Evolutionary conservation across 495 filamentous ascomycete species (phyloP).

Genomic region (Neohortaea acidophila): DNA sequence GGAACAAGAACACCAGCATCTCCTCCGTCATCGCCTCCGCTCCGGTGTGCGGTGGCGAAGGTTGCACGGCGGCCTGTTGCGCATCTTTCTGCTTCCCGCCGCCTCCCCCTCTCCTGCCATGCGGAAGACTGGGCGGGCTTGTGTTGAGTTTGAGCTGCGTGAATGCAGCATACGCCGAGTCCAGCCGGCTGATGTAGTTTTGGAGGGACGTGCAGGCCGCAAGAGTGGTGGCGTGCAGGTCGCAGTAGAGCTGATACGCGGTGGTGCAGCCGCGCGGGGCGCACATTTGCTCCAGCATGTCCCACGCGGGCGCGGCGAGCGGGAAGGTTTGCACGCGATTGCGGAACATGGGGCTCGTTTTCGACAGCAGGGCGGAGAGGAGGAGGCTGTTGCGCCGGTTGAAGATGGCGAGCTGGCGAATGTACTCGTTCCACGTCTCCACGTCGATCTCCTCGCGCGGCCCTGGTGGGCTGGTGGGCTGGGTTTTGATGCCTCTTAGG

Average conservation of each 20-base stretch:
- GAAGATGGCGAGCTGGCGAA: slow-evolving; percentile 15
- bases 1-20: slow-evolving; percentile 10
- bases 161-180: slow-evolving; percentile 5
- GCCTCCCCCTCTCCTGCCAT: not conserved
- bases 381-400: slow-evolving; percentile 10
- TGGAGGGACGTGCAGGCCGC: slow-evolving; percentile 1
- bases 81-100: not conserved
- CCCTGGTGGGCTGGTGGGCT: not conserved
- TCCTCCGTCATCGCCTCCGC: slow-evolving; percentile 7
- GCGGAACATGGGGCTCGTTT: slow-evolving; percentile 3
- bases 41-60: not conserved
- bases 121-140: not conserved
- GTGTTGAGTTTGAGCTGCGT: slow-evolving; percentile 1
- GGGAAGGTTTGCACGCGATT: slow-evolving; percentile 5
- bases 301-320: slow-evolving; percentile 7
- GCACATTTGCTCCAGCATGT: slow-evolving; percentile 11
- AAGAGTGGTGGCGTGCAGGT: slow-evolving; percentile 4
- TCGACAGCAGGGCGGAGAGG: slow-evolving; percentile 1
- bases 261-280: slow-evolving; percentile 4
- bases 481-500: slow-evolving; percentile 6
- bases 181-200: slow-evolving; percentile 6
- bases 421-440: slow-evolving; percentile 15
- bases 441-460: slow-evolving; percentile 4
- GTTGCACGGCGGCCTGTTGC: not conserved
- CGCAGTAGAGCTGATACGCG: slow-evolving; percentile 4